Percentiles rank a stretch among this genome's conserved stretches.
phyloP scores from a whole-genome alignment of 768 basidiomycete genomes.

The Saitozyma sp. region DNA sequence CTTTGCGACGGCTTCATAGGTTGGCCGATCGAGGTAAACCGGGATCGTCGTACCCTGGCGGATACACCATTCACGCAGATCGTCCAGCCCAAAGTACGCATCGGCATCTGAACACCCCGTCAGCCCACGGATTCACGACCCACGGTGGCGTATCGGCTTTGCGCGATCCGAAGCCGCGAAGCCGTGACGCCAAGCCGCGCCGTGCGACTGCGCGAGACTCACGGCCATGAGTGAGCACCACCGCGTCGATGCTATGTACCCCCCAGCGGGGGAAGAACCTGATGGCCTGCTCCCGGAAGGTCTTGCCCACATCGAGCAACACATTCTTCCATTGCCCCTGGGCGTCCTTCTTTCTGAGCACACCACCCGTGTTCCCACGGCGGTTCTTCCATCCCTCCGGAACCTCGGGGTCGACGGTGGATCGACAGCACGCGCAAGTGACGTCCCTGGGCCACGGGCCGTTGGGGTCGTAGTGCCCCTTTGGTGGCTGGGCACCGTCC shows the following conservation, averaged over 20 bases:
- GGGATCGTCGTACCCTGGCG: constrained; percentile 35
- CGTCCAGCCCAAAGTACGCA: constrained; percentile 88
- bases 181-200: not conserved
- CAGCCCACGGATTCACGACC: not conserved
- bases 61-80: constrained; percentile 63
- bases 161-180: not conserved
- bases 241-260: constrained; percentile 68
- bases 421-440: constrained; percentile 59
- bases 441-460: constrained; percentile 40
- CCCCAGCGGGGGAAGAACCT: constrained; percentile 66
- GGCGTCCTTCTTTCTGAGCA: constrained; percentile 57
- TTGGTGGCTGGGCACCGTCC: constrained; percentile 58
- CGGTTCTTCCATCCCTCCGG: constrained; percentile 79
- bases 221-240: constrained; percentile 85
- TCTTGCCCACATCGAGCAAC: constrained; percentile 82
- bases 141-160: not conserved
- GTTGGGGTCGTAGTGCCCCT: constrained; percentile 28
- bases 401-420: constrained; percentile 39
- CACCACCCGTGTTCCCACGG: constrained; percentile 76
- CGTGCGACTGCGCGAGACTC: constrained; percentile 9
- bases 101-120: constrained; percentile 42
- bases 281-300: constrained; percentile 58
- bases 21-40: constrained; percentile 33
- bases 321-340: constrained; percentile 68
- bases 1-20: constrained; percentile 53